phyloP scores from a whole-genome alignment of 306 rosid genomes.

The Cajanus cajan region DNA sequence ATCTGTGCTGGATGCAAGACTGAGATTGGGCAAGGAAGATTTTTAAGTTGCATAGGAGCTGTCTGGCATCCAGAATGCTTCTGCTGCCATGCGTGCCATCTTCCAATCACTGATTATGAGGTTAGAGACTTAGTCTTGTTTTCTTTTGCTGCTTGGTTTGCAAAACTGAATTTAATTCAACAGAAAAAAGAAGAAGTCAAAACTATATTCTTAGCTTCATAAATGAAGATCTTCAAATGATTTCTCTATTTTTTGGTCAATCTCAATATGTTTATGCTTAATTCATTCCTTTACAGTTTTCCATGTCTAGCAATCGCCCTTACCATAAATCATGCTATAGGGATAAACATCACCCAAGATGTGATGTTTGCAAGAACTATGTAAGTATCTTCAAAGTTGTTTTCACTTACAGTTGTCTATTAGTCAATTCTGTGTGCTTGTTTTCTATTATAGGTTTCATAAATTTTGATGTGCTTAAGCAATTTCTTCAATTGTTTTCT shows the following conservation, averaged over 20 bases:
- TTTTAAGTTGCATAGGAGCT: constrained; percentile 81
- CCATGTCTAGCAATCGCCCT: constrained; percentile 75
- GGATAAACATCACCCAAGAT: constrained; percentile 86
- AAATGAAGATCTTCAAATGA: constrained; percentile 5
- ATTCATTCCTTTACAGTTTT: constrained; percentile 63
- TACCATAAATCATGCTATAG: constrained; percentile 88
- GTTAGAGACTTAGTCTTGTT: constrained; percentile 36
- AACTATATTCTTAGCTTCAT: constrained; percentile 3
- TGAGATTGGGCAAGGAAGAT: constrained; percentile 82
- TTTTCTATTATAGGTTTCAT: constrained; percentile 13
- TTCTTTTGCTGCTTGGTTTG: constrained; percentile 4
- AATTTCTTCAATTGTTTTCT: background rate
- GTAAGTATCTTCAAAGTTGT: constrained; percentile 53
- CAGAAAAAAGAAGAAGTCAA: background rate
- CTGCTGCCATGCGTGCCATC: constrained; percentile 69
- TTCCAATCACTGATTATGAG: constrained; percentile 89
- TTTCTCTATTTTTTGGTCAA: constrained; percentile 5
- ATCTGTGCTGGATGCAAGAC: constrained; percentile 88
- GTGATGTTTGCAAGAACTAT: constrained; percentile 84
- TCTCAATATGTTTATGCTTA: constrained; percentile 20
- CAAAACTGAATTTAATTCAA: constrained; percentile 18
- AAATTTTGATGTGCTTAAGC: background rate
- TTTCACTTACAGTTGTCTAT: constrained; percentile 18
- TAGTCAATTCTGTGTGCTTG: constrained; percentile 14
- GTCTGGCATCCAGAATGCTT: constrained; percentile 97